Conservation (phyloP, 164 flowering plant genomes). For the Magnolia sinica region DNA sequence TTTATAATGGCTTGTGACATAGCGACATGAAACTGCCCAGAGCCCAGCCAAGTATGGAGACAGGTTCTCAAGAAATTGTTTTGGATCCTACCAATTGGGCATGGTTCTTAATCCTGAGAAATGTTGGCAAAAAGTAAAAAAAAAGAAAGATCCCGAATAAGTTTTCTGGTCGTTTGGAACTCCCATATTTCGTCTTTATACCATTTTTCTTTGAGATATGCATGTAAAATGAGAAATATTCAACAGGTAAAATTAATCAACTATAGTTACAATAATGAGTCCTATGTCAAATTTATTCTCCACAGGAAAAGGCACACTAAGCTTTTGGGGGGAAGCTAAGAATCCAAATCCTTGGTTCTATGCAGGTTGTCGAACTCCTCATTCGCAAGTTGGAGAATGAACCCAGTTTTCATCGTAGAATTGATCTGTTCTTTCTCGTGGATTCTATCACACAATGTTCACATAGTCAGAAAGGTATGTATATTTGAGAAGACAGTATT, state of each 20-base stretch:
- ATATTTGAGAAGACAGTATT: neutral
- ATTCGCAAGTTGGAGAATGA: conserved; percentile 85
- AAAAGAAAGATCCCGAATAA: too few species aligned
- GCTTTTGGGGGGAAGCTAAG: conserved; percentile 5
- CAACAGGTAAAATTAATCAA: neutral
- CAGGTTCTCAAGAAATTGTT: neutral
- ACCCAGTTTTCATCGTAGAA: conserved; percentile 76
- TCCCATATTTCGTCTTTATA: neutral
- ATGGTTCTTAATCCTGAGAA: neutral
- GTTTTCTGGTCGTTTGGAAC: too few species aligned
- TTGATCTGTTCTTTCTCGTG: conserved; percentile 90
- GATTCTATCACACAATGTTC: conserved; percentile 98
- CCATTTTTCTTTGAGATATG: neutral
- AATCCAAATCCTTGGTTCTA: neutral
- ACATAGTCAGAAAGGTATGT: conserved; percentile 87
- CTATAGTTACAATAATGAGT: neutral
- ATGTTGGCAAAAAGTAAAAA: neutral
- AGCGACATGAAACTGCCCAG: neutral
- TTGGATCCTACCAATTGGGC: neutral
- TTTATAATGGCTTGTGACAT: neutral
- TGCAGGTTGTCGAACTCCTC: conserved; percentile 95
- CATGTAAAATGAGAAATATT: neutral
- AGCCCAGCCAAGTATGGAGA: neutral
- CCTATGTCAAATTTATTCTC: neutral
- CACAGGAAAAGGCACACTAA: neutral